phyloP scores from a whole-genome alignment of 2,329 filamentous ascomycete genomes.

The Bipolaris oryzae region DNA sequence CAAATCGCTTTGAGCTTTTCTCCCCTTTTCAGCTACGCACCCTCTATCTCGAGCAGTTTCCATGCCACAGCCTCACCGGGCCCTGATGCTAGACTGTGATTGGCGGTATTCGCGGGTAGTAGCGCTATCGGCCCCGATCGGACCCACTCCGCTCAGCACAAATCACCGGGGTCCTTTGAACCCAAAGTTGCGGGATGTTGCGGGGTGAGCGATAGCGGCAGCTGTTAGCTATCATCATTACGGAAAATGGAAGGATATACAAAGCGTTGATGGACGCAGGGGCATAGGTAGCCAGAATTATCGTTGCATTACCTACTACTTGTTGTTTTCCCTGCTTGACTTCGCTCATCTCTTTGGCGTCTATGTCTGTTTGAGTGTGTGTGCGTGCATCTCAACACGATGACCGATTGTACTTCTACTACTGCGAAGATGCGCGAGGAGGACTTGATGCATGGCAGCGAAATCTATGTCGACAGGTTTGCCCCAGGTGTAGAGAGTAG shows the following conservation, averaged over 20 bases:
- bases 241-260: background rate
- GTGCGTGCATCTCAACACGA: background rate
- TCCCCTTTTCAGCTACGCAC: too few species aligned
- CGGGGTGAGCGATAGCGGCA: background rate
- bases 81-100: background rate
- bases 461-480: background rate
- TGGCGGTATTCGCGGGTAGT: background rate
- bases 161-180: background rate
- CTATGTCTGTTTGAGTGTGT: background rate
- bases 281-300: background rate
- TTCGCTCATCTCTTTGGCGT: background rate
- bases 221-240: background rate
- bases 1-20: too few species aligned
- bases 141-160: background rate
- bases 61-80: too few species aligned
- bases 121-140: background rate
- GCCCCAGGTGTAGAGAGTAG: background rate
- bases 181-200: background rate
- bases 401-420: background rate
- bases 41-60: too few species aligned
- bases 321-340: background rate
- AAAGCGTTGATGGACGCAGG: background rate
- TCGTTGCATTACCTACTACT: background rate
- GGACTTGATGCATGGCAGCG: background rate
- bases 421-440: background rate